Conservation (phyloP, 2,329 filamentous ascomycete genomes). For the Ophiostoma montium region DNA sequence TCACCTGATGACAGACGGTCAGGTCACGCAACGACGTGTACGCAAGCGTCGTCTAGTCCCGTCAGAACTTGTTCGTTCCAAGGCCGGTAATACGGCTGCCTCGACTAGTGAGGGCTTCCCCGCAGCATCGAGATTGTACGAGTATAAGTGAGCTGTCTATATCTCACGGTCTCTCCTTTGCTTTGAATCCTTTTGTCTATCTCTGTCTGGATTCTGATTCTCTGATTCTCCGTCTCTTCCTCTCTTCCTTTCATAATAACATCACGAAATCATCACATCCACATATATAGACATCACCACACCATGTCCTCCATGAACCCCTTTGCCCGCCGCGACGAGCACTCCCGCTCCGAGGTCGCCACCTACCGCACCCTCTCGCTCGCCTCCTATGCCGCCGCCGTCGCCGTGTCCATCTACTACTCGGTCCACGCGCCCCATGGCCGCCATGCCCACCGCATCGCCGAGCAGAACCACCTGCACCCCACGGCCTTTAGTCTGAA, state of each 20-base stretch:
- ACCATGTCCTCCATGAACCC: constrained; percentile 41
- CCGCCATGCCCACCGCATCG: constrained; percentile 48
- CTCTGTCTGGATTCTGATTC: too few relatives aligned
- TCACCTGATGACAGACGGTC: too few relatives aligned
- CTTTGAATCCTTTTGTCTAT: background rate
- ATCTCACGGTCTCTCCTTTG: too few relatives aligned
- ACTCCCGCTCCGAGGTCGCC: constrained; percentile 45
- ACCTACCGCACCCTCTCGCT: constrained; percentile 65
- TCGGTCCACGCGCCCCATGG: constrained; percentile 49
- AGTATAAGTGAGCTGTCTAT: background rate
- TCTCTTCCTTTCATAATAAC: background rate
- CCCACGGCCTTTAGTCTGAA: constrained; percentile 66
- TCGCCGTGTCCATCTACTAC: constrained; percentile 64
- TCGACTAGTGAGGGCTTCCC: background rate
- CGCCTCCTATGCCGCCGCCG: constrained; percentile 58
- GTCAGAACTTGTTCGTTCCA: background rate
- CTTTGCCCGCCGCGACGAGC: constrained; percentile 56
- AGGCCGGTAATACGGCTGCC: background rate
- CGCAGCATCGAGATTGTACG: background rate
- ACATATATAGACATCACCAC: background rate
- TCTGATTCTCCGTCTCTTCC: background rate
- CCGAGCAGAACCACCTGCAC: constrained; percentile 54
- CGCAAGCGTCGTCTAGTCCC: too few relatives aligned
- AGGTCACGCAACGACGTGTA: too few relatives aligned
- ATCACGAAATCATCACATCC: too few relatives aligned